Conservation (phyloP, 1,139 yeast species). For the Pichia sp. region DNA sequence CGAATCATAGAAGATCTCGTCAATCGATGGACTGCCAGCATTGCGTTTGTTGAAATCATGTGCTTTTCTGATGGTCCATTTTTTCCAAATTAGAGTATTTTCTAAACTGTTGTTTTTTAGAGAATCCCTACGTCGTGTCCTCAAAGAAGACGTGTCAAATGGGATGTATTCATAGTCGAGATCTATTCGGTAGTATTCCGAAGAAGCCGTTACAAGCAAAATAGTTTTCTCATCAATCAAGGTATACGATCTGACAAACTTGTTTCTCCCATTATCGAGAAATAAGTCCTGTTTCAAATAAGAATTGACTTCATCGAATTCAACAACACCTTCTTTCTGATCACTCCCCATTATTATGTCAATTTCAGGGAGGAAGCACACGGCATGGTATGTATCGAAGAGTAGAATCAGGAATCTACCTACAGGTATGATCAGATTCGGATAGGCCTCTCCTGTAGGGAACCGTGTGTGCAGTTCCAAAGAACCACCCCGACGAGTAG, state of each 20-base stretch:
- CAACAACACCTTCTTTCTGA: neutral
- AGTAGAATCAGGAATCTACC: constrained; percentile 3
- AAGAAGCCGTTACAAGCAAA: neutral
- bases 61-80: neutral
- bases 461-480: neutral
- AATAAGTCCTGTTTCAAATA: neutral
- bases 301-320: neutral
- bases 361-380: constrained; percentile 3
- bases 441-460: neutral
- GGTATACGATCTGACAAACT: neutral
- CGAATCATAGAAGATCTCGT: neutral
- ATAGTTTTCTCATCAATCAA: neutral
- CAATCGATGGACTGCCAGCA: constrained; percentile 1
- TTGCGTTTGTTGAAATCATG: neutral
- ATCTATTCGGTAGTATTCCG: neutral
- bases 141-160: neutral
- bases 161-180: constrained; percentile 1
- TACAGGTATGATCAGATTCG: constrained; percentile 11
- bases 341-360: neutral
- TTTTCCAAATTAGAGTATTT: neutral
- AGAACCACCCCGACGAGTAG: neutral
- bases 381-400: neutral
- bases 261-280: neutral
- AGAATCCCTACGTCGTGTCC: neutral
- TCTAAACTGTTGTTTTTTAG: neutral